phyloP scores from a whole-genome alignment of 2,329 filamentous ascomycete species.

The Clonostachys rhizophaga region DNA sequence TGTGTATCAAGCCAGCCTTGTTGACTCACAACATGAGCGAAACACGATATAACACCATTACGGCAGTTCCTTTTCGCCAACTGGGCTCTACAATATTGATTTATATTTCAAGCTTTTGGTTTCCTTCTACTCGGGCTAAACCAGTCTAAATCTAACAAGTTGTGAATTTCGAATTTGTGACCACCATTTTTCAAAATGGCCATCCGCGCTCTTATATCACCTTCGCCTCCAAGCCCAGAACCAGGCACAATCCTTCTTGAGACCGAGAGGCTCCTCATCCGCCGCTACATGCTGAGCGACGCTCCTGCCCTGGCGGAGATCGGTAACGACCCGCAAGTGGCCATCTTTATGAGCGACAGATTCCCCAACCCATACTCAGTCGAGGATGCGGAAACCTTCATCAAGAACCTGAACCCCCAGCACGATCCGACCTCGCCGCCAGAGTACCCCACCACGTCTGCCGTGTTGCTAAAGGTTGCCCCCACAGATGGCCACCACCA shows the following conservation, averaged over 20 bases:
- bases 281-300: conserved; percentile 32
- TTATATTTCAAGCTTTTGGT: neutral
- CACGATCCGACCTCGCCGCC: conserved; percentile 7
- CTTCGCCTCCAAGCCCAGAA: conserved; percentile 14
- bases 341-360: conserved; percentile 30
- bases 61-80: neutral
- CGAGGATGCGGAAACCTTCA: conserved; percentile 28
- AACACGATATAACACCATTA: neutral
- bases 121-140: neutral
- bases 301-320: conserved; percentile 21
- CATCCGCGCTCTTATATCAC: conserved; percentile 5
- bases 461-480: conserved; percentile 21
- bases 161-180: neutral
- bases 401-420: conserved; percentile 10
- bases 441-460: conserved; percentile 20
- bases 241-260: conserved; percentile 20
- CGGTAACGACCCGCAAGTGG: conserved; percentile 31
- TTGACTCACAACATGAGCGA: no score
- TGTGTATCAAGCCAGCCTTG: no score
- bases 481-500: no score
- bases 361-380: conserved; percentile 42
- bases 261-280: conserved; percentile 29
- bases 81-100: neutral
- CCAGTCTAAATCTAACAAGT: neutral
- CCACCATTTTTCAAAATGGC: neutral